Conservation (phyloP, 2,329 filamentous ascomycete species). For the Microdochium bolleyi region DNA sequence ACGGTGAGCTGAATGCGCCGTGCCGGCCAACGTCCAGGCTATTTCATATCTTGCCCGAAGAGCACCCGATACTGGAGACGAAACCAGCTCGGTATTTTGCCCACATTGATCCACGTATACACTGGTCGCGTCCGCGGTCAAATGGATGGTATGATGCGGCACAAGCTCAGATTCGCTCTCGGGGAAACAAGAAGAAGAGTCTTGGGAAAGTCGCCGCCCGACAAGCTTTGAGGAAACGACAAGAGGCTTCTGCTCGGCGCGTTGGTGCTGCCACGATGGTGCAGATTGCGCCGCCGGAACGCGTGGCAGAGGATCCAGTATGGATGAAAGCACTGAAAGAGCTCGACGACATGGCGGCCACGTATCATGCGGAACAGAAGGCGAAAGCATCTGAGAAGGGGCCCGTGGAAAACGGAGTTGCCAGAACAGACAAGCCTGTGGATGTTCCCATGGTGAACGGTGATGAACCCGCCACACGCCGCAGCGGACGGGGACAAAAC, state of each 20-base stretch:
- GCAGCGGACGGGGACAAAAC: not conserved
- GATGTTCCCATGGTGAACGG: not conserved
- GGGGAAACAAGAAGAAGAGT: not conserved
- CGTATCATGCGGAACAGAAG: not conserved
- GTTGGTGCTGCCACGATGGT: not conserved
- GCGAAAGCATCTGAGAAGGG: not conserved
- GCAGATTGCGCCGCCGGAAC: not conserved
- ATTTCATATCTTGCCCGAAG: not conserved
- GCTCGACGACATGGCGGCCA: not conserved
- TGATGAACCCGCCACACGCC: not conserved
- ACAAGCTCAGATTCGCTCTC: not conserved
- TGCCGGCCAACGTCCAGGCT: not conserved
- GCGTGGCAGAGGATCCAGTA: not conserved
- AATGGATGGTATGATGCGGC: not conserved
- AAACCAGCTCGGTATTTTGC: not conserved
- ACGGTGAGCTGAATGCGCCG: not conserved
- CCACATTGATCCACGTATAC: not conserved
- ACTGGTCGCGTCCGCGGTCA: not conserved
- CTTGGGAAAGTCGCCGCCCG: not conserved
- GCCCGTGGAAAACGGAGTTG: not conserved
- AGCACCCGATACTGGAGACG: not conserved
- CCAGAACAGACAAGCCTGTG: not conserved
- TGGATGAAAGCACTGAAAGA: not conserved
- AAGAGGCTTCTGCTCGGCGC: not conserved
- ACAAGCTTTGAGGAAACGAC: not conserved